Evolutionary conservation across 371 early-diverging fungal species (phyloP), one percentile per base, ranked within the genome.

Genomic region (Apophysomyces ossiformis): DNA sequence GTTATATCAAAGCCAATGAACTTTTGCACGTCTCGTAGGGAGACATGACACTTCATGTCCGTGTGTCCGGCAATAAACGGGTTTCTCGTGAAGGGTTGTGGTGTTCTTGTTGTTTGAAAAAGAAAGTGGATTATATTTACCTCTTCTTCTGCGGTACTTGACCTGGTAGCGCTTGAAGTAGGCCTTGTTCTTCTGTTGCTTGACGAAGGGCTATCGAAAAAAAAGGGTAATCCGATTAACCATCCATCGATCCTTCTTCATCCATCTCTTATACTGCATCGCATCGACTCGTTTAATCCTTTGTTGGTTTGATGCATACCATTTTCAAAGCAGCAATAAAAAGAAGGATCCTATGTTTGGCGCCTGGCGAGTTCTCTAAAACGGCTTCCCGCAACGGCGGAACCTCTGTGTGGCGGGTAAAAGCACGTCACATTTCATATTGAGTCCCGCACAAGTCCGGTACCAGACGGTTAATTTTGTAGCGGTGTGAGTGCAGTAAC

Each of bases 81-180:
- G 32, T 41, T 41, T 50, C 1, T 21, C 54, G 8, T 21, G 21
- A 5, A 11, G 21, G 7, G 0, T 5, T 4, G 5, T 50, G 54
- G 21, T 1, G 43, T 57, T 35, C 47, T n/a, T 41, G 41, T 41
- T 41, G 41, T 41, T 26, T 9, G 4, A 21, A 16, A 21, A 50
- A 18, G 32, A 26, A 26, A 26, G 32, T 26, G 32, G 2, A 3
- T 26, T 26, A 26, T 16, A 80, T 86, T 78, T 87, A 96, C 97
- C 97, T 79, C 98, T 86, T 79, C 98, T 86, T 84, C 99, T 88
- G 70, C 99, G 89, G 92, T 94, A 96, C 92, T 98, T 98, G 89
- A 94, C 93, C 90, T 98, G 97, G 94, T 85, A 98, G 80, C 99
- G 95, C 92, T 95, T 95, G 92, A 92, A 98, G 93, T 97, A 98